These are phyloP conservation scores for Candida germanica DNA, from an alignment of 805 yeast genomes.

Conservation along the genomic window DNA sequence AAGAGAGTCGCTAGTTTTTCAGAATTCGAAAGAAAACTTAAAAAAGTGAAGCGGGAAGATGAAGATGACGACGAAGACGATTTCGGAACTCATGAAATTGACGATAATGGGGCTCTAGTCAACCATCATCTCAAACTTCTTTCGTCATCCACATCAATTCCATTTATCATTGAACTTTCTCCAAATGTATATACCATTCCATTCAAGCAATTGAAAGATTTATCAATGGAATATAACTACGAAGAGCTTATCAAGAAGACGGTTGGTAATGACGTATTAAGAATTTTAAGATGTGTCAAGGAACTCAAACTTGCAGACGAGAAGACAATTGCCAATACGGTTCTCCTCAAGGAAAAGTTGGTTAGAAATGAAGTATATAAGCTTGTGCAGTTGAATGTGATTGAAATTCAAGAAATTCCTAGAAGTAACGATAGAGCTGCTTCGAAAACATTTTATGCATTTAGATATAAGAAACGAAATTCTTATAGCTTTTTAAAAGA, in stretches of 20 bases:
- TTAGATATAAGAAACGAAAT: slow-evolving; percentile 53
- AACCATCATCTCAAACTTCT: slow-evolving; percentile 70
- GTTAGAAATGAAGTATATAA: slow-evolving; percentile 69
- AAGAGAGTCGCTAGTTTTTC: slow-evolving; percentile 16
- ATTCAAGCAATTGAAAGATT: slow-evolving; percentile 46
- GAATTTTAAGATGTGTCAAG: slow-evolving; percentile 76
- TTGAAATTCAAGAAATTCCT: slow-evolving; percentile 93
- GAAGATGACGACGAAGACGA: slow-evolving; percentile 2
- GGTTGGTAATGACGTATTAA: slow-evolving; percentile 62
- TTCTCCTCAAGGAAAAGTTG: slow-evolving; percentile 72
- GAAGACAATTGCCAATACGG: slow-evolving; percentile 70
- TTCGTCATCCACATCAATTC: slow-evolving; percentile 45
- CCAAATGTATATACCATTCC: slow-evolving; percentile 64
- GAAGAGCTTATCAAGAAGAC: slow-evolving; percentile 59
- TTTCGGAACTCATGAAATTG: slow-evolving; percentile 1
- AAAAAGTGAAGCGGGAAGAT: slow-evolving; percentile 23
- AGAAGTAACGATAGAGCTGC: slow-evolving; percentile 90
- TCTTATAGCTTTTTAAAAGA: slow-evolving; percentile 35
- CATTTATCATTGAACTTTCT: slow-evolving; percentile 58
- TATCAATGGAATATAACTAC: slow-evolving; percentile 47
- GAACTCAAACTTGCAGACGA: slow-evolving; percentile 75
- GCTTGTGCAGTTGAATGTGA: slow-evolving; percentile 63
- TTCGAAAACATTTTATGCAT: slow-evolving; percentile 78
- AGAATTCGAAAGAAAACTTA: slow-evolving; percentile 15
- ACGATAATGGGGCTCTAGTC: slow-evolving; percentile 32